Conservation (phyloP, 805 yeast species). For the Starmerella asiatica region DNA sequence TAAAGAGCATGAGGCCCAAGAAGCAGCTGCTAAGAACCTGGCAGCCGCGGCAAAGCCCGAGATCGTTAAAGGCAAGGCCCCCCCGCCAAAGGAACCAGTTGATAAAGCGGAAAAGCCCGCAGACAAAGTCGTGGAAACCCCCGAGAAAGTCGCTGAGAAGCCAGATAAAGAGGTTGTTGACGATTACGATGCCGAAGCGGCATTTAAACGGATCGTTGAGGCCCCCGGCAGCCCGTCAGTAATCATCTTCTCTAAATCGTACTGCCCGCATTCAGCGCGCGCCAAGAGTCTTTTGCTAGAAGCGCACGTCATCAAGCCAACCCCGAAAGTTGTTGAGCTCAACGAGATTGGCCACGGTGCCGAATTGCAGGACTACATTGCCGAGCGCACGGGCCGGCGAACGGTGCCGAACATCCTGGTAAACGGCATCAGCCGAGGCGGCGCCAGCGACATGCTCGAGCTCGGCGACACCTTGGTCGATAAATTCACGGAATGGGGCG, state of each 20-base stretch:
- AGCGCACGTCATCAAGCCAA: conserved; percentile 59
- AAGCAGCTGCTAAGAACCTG: background rate
- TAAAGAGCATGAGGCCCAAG: background rate
- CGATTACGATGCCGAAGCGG: conserved; percentile 9
- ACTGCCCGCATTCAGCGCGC: conserved; percentile 60
- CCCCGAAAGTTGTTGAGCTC: conserved; percentile 61
- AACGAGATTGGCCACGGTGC: conserved; percentile 68
- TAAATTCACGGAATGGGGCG: conserved; percentile 43
- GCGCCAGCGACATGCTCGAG: conserved; percentile 64
- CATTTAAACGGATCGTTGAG: conserved; percentile 3
- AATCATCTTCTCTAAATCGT: conserved; percentile 39
- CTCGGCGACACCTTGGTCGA: conserved; percentile 45
- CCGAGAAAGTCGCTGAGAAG: background rate
- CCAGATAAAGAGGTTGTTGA: background rate
- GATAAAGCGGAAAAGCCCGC: background rate
- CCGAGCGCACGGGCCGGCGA: conserved; percentile 52
- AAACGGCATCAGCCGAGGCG: conserved; percentile 68
- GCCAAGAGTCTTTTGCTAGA: conserved; percentile 53
- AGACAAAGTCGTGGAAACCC: background rate
- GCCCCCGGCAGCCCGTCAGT: conserved; percentile 20
- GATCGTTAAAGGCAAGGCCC: background rate
- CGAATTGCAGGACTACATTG: conserved; percentile 61
- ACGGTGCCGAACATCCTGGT: conserved; percentile 88
- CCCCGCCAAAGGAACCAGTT: background rate
- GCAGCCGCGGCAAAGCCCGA: background rate